Base-by-base conservation (phyloP, 2,329 filamentous ascomycete species). In the Didymella sp. region DNA sequence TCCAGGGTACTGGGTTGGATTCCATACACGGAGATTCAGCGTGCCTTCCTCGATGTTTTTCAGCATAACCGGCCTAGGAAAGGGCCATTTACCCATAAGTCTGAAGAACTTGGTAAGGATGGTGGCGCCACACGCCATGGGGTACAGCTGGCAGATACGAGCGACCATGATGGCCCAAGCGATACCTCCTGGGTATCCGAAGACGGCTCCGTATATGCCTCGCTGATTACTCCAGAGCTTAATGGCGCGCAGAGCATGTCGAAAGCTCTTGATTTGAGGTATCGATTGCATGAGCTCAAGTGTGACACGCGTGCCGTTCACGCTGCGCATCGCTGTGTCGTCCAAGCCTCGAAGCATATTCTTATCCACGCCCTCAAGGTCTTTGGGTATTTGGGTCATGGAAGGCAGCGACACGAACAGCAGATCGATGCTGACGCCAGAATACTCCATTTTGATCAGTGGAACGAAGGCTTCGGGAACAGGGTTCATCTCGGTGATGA, bases 151-250 rank as follows among this genome's bases (percentile, higher is more conserved):
- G 76, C 95, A 98, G 38, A 98, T 91, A 62, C 95, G 86, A 48
- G 95, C 95, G 25, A 98, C 93, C 71, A 99, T 85, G 90, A 99
- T 97, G 12, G 94, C 95, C 92, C 94, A 99, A 5, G 95, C 95
- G 37, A 99, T 93, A 78, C 95, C 95, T 67, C 95, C 95, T 2
- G 95, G 95, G 66, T 95, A 99, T 24, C 95, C 95, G 77, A 96
- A 92, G 62, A 98, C 93, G 70, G 97, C 97, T 62, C 92, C 92
- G 73, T 98, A 98, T 44, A 98, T 92, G 22, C 91, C 95, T 59
- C 94, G 90, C 48, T 89, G 87, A 72, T 96, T 91, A 9, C 95
- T 93, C 95, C 95, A 99, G 7, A 99, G 83, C 78, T 99, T 99
- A 80, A 99, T 91, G 13, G 92, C 93, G 47, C 95, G 87, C 59